A percentile compares a stretch with the other conserved stretches of the same genome.
Conservation (phyloP, 805 yeast genomes). For the Blastobotrys chiropterorum region DNA sequence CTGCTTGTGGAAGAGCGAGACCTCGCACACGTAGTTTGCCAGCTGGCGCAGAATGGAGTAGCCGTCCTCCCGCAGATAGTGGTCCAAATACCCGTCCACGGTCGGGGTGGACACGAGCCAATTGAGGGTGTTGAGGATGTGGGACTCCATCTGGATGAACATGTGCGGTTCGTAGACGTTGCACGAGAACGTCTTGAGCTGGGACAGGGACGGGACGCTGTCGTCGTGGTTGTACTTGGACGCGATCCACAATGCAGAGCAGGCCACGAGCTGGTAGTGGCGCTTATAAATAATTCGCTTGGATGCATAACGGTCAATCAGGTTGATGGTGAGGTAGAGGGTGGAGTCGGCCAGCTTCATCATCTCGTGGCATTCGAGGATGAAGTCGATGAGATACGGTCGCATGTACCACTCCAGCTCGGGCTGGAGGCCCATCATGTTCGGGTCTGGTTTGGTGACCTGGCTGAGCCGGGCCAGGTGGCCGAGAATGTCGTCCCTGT, state of each 20-base stretch:
- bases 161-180: conserved; percentile 52
- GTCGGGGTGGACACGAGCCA: conserved; percentile 69
- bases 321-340: conserved; percentile 60
- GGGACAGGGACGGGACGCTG: conserved; percentile 66
- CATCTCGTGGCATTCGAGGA: conserved; percentile 58
- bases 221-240: conserved; percentile 77
- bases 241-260: conserved; percentile 90
- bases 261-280: conserved; percentile 84
- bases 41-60: conserved; percentile 16
- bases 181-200: conserved; percentile 67
- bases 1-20: conserved; percentile 29
- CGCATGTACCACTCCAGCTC: conserved; percentile 72
- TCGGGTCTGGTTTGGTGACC: conserved; percentile 43
- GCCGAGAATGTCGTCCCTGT: conserved; percentile 31
- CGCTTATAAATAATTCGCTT: conserved; percentile 76
- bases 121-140: conserved; percentile 60
- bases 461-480: conserved; percentile 32
- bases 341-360: conserved; percentile 60
- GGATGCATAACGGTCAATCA: conserved; percentile 88
- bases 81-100: conserved; percentile 39
- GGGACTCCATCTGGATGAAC: conserved; percentile 73
- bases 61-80: conserved; percentile 13
- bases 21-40: conserved; percentile 33
- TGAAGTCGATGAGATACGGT: conserved; percentile 68
- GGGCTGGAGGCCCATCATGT: conserved; percentile 80